phyloP scores from a whole-genome alignment of 1,139 yeast genomes.

The Geotrichum candidum region DNA sequence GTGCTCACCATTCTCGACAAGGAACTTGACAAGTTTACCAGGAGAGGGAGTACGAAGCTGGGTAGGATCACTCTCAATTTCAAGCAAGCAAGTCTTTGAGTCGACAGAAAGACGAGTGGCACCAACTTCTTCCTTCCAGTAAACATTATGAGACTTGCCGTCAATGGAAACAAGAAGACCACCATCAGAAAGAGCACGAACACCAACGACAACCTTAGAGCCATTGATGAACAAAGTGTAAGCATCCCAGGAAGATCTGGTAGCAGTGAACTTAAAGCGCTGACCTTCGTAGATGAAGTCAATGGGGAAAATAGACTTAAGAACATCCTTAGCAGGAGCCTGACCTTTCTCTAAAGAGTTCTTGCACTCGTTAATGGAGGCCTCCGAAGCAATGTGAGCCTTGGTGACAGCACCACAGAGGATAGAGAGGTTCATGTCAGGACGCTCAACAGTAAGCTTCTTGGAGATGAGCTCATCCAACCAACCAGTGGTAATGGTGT shows the following conservation, averaged over 20 bases:
- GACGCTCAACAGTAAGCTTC: constrained; percentile 93
- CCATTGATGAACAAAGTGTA: constrained; percentile 92
- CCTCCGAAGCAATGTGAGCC: constrained; percentile 77
- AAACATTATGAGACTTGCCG: constrained; percentile 90
- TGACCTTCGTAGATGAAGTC: constrained; percentile 94
- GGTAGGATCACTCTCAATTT: constrained; percentile 95
- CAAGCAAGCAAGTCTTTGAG: constrained; percentile 87
- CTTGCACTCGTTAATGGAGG: constrained; percentile 61
- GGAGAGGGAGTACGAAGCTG: constrained; percentile 98
- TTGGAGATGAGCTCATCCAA: constrained; percentile 90
- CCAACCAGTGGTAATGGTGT: constrained; percentile 98
- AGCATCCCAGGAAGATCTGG: constrained; percentile 78
- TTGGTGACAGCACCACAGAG: constrained; percentile 96
- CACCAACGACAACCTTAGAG: constrained; percentile 81
- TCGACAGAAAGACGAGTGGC: constrained; percentile 96
- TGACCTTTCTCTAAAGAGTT: constrained; percentile 87
- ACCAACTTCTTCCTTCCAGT: constrained; percentile 96
- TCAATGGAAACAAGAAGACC: constrained; percentile 82
- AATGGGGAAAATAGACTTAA: constrained; percentile 83
- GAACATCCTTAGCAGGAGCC: constrained; percentile 73
- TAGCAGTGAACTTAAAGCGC: constrained; percentile 90
- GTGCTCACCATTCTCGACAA: constrained; percentile 95
- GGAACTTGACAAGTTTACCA: constrained; percentile 89
- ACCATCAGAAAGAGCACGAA: constrained; percentile 84
- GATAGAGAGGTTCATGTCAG: constrained; percentile 84